Percentiles rank a stretch among this genome's conserved stretches.
These are phyloP conservation scores for Didymella segeticola DNA, from an alignment of 2,329 filamentous ascomycete genomes.

Conservation along the genomic window DNA sequence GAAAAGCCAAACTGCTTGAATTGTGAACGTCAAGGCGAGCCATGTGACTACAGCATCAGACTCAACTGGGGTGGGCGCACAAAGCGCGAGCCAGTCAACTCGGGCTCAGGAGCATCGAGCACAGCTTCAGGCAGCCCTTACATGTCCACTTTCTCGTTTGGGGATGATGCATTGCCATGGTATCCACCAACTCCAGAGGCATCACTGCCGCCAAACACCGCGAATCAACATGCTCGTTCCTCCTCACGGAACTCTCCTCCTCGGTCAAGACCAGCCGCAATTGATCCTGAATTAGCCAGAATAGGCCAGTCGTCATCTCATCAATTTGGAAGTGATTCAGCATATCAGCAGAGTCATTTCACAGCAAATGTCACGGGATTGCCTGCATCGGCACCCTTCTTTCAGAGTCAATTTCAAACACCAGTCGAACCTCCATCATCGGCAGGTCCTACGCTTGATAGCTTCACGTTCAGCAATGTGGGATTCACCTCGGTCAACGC, in stretches of 20 bases:
- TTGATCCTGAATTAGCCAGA: constrained; percentile 39
- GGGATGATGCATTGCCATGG: constrained; percentile 30
- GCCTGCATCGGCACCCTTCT: constrained; percentile 19
- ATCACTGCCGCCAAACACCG: constrained; percentile 15
- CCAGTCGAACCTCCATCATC: constrained; percentile 36
- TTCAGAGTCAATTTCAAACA: constrained; percentile 27
- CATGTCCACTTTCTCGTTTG: constrained; percentile 38
- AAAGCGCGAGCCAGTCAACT: constrained; percentile 61
- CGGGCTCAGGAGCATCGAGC: constrained; percentile 29
- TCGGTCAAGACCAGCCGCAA: constrained; percentile 27
- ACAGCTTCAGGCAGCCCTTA: constrained; percentile 38
- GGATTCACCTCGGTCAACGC: constrained; percentile 23
- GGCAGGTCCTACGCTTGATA: constrained; percentile 23
- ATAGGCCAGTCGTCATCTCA: constrained; percentile 27
- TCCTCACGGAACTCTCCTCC: constrained; percentile 32
- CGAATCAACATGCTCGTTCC: constrained; percentile 32
- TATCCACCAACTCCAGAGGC: constrained; percentile 29
- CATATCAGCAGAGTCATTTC: constrained; percentile 26
- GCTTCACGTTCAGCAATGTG: constrained; percentile 21
- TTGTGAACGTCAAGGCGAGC: constrained; percentile 73
- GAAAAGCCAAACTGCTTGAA: constrained; percentile 76
- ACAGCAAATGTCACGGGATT: constrained; percentile 11
- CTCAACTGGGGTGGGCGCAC: constrained; percentile 80
- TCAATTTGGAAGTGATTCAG: constrained; percentile 16
- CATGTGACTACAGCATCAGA: constrained; percentile 81